Conservation (phyloP, 2,329 filamentous ascomycete species). For the Paraphaeosphaeria minitans region DNA sequence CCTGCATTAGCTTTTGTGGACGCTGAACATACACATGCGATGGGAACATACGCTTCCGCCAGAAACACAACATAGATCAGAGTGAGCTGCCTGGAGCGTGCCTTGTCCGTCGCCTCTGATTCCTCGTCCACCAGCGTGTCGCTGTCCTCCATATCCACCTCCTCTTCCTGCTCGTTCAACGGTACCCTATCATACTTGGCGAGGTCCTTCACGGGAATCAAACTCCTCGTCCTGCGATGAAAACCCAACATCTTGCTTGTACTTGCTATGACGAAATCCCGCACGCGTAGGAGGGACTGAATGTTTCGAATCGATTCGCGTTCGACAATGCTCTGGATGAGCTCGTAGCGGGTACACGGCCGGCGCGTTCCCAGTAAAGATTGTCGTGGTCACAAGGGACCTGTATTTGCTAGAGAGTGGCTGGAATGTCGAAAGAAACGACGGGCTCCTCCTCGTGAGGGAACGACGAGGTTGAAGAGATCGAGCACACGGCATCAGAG, state of each 20-base stretch:
- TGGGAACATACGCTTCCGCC: slow-evolving; percentile 50
- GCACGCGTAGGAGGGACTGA: slow-evolving; percentile 8
- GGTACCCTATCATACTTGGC: slow-evolving; percentile 50
- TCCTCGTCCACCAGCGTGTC: slow-evolving; percentile 27
- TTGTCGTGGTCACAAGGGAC: slow-evolving; percentile 36
- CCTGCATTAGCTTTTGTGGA: slow-evolving; percentile 22
- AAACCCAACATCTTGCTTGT: slow-evolving; percentile 48
- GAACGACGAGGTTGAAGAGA: slow-evolving; percentile 25
- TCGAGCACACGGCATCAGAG: slow-evolving; percentile 17
- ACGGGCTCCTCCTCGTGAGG: slow-evolving; percentile 37
- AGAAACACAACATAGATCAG: slow-evolving; percentile 55
- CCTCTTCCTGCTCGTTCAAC: slow-evolving; percentile 34
- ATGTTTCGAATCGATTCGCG: slow-evolving; percentile 10
- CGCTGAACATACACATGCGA: slow-evolving; percentile 12
- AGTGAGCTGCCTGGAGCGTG: slow-evolving; percentile 43
- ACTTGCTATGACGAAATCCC: slow-evolving; percentile 7
- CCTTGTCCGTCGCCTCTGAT: slow-evolving; percentile 25
- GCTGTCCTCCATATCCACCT: slow-evolving; percentile 33
- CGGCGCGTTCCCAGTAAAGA: slow-evolving; percentile 38
- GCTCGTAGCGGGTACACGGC: slow-evolving; percentile 25
- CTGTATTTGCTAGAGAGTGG: slow-evolving; percentile 40
- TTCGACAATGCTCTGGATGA: slow-evolving; percentile 19
- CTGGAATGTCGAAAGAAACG: slow-evolving; percentile 39
- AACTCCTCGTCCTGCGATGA: slow-evolving; percentile 48
- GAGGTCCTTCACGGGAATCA: slow-evolving; percentile 52